Percentiles rank a stretch among this genome's conserved stretches.
These are phyloP conservation scores for Aschersonia sp. DNA, from an alignment of 2,329 filamentous ascomycete genomes.

Conservation along the genomic window DNA sequence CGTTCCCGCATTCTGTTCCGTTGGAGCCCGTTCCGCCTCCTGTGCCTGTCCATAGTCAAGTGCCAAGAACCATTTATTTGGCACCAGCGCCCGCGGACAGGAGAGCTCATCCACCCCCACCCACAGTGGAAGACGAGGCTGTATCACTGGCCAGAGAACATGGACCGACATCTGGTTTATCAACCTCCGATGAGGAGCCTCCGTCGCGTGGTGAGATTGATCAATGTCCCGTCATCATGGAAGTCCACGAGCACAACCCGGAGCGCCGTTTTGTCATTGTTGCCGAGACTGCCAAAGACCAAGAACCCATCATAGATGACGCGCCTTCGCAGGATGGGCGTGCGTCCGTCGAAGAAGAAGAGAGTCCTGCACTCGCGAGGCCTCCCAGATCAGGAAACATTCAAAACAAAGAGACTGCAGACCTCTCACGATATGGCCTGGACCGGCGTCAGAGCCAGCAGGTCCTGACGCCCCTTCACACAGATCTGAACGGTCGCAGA, in stretches of 20 bases:
- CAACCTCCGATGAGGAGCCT: conserved; percentile 34
- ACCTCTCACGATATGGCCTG: conserved; percentile 7
- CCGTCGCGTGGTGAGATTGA: conserved; percentile 49
- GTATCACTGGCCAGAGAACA: conserved; percentile 48
- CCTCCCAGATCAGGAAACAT: not conserved
- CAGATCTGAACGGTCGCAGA: conserved; percentile 16
- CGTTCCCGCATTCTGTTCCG: conserved; percentile 2
- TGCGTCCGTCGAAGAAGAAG: not conserved
- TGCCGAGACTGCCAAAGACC: conserved; percentile 13
- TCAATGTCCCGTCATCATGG: conserved; percentile 52
- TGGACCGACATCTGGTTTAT: conserved; percentile 17
- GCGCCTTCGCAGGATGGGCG: not conserved
- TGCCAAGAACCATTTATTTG: conserved; percentile 5
- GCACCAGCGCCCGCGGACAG: conserved; percentile 3
- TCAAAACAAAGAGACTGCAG: not conserved
- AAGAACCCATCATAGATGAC: not conserved
- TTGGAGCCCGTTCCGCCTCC: conserved; percentile 8
- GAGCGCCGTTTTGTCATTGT: conserved; percentile 54
- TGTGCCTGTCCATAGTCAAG: conserved; percentile 3
- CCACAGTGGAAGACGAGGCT: conserved; percentile 56
- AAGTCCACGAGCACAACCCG: conserved; percentile 42
- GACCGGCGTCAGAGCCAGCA: conserved; percentile 18
- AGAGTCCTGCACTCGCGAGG: not conserved
- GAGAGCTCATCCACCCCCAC: conserved; percentile 39
- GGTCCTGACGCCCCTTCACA: conserved; percentile 30